These are phyloP conservation scores for Pleurozium schreberi DNA, from an alignment of 225 moss, liverwort and hornwort genomes.

Conservation along the genomic window DNA sequence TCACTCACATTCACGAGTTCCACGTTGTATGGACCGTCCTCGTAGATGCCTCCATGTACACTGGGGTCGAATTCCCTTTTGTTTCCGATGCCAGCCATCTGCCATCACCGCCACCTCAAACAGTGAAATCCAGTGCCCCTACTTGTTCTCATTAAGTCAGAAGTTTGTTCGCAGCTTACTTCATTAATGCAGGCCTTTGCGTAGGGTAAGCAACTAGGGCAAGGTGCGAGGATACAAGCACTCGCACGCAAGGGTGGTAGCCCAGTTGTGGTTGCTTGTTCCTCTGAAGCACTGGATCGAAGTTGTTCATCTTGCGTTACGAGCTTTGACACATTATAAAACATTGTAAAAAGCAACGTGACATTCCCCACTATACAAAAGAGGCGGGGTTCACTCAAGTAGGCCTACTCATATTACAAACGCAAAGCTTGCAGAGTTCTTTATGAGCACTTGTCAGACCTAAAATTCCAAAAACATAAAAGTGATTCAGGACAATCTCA, in stretches of 20 bases:
- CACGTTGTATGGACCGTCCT: constrained; percentile 53
- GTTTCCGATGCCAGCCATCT: constrained; percentile 33
- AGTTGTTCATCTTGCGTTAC: neutral
- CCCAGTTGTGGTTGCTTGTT: neutral
- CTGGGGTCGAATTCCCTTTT: neutral
- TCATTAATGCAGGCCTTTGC: neutral
- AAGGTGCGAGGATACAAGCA: neutral
- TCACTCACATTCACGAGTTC: constrained; percentile 29
- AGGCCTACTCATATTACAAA: neutral
- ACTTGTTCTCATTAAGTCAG: neutral
- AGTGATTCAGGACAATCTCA: neutral
- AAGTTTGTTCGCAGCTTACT: neutral
- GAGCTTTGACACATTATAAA: neutral
- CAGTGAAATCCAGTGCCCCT: neutral
- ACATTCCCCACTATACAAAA: neutral
- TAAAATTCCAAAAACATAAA: neutral
- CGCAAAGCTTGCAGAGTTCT: neutral
- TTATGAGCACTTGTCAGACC: neutral
- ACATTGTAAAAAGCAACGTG: neutral
- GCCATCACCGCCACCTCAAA: neutral
- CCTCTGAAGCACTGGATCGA: neutral
- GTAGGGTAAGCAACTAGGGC: neutral
- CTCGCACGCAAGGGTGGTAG: neutral
- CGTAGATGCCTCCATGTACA: constrained; percentile 52
- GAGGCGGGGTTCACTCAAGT: neutral